Evolutionary conservation across 768 basidiomycete genomes (phyloP).

Genomic region (Tylopilus sp.): DNA sequence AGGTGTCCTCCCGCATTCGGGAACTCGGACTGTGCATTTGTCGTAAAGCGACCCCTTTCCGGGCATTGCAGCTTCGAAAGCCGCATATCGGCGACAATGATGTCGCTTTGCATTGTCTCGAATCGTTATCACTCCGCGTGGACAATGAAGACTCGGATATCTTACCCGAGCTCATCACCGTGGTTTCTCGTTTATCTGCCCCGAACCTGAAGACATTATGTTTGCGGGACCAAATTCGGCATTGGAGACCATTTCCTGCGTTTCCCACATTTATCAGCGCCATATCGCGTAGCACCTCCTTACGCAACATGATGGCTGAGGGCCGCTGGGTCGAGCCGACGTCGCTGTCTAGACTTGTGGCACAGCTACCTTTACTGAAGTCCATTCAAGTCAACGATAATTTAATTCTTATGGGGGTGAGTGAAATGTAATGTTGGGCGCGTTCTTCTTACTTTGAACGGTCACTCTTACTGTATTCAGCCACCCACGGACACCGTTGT

Average conservation of each 20-base stretch:
- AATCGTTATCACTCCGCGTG: constrained; percentile 46
- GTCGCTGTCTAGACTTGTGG: constrained; percentile 8
- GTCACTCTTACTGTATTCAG: constrained; percentile 1
- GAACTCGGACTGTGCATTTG: constrained; percentile 58
- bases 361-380: constrained; percentile 12
- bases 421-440: constrained; percentile 2
- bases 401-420: constrained; percentile 5
- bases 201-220: constrained; percentile 47
- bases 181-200: constrained; percentile 47
- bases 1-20: constrained; percentile 48
- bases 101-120: constrained; percentile 45
- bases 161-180: constrained; percentile 53
- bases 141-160: constrained; percentile 59
- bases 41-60: constrained; percentile 27
- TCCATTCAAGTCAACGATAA: constrained; percentile 10
- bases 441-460: constrained; percentile 3
- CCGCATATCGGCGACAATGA: constrained; percentile 27
- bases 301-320: constrained; percentile 15
- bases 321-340: constrained; percentile 29
- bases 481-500: neutral
- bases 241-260: constrained; percentile 37
- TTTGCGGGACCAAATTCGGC: constrained; percentile 37
- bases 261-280: constrained; percentile 24
- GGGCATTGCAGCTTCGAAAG: constrained; percentile 13
- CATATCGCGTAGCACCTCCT: constrained; percentile 4